Base-by-base conservation (phyloP, 257 asterid species). In the Solanum bulbocastanum region DNA sequence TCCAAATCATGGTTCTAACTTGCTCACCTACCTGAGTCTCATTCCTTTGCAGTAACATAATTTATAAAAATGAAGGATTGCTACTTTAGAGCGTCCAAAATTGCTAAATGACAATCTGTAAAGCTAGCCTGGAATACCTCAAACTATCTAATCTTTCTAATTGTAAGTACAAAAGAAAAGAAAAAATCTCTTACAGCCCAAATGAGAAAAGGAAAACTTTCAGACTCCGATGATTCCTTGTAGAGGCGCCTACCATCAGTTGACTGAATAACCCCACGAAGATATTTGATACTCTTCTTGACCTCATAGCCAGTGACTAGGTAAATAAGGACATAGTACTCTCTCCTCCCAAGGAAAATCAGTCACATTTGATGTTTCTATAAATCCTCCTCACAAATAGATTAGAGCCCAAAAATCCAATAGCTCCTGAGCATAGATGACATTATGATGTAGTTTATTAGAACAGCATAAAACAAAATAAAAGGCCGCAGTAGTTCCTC, bases 311-410 rank as follows among this genome's bases (percentile, higher is more conserved):
- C 36, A 30, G 82, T 25, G 35, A 49, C 83, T 11, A 62, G 62
- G 83, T 36, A 37, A 52, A 52, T 49, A 33, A 42, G 87, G 82
- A 88, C 88, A 42, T 85, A n/a, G 25, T 30, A 35, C 85, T 82
- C 52, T 52, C 44, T 68, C 74, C 65, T 68, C 79, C 13, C 30
- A 32, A 52, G 44, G 37, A 33, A 87, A 87, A 89, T 87, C 91
- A 96, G 91, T 97, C 98, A 78, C 98, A 93, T 91, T 97, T 97
- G 93, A 97, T 97, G 94, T 97, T 97, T 88, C 95, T 90, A 95
- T 97, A 97, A 88, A 97, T 97, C 94, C 98, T 95, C 94, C 98
- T 91, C 84, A 97, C 99, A 62, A 97, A 97, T 87, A 94, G 92
- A 92, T 94, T 93, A 78, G 99, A 97, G 86, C 99, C 99, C 87